Conservation (phyloP, 1,284 basidiomycete species). For the Cryptococcus sp. region DNA sequence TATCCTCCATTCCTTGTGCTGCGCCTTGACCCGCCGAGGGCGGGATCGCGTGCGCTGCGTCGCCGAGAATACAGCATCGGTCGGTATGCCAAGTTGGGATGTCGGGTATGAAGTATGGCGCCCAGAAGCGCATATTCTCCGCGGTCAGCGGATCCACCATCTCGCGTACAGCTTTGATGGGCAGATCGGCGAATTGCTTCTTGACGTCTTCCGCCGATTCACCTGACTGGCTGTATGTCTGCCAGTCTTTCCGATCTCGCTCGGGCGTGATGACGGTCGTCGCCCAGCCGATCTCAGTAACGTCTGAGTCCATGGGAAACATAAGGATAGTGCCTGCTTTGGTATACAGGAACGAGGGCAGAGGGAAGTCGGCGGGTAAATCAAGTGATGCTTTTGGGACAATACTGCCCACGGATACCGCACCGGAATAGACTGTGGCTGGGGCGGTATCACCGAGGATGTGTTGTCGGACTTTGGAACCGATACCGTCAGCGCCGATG, state of each 20-base stretch:
- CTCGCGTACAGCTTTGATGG: conserved; percentile 21
- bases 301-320: conserved; percentile 20
- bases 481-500: conserved; percentile 27
- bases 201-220: conserved; percentile 21
- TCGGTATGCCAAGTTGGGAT: conserved; percentile 18
- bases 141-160: conserved; percentile 8
- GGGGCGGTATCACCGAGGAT: conserved; percentile 18
- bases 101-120: conserved; percentile 24
- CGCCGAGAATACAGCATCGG: conserved; percentile 21
- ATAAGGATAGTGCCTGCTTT: conserved; percentile 24
- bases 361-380: conserved; percentile 7
- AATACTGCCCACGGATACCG: conserved; percentile 20
- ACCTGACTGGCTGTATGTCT: conserved; percentile 17
- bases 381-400: conserved; percentile 5
- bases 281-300: conserved; percentile 24
- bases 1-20: conserved; percentile 30
- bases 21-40: conserved; percentile 27
- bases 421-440: conserved; percentile 15
- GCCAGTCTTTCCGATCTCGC: conserved; percentile 24
- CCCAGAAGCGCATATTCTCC: conserved; percentile 23
- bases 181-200: conserved; percentile 15
- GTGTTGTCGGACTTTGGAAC: conserved; percentile 18
- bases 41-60: conserved; percentile 26
- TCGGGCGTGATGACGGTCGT: conserved; percentile 15
- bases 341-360: conserved; percentile 27